These are phyloP conservation scores for Fomitiporia mediterranea DNA, from an alignment of 1,284 basidiomycete species.

Conservation along the genomic window DNA sequence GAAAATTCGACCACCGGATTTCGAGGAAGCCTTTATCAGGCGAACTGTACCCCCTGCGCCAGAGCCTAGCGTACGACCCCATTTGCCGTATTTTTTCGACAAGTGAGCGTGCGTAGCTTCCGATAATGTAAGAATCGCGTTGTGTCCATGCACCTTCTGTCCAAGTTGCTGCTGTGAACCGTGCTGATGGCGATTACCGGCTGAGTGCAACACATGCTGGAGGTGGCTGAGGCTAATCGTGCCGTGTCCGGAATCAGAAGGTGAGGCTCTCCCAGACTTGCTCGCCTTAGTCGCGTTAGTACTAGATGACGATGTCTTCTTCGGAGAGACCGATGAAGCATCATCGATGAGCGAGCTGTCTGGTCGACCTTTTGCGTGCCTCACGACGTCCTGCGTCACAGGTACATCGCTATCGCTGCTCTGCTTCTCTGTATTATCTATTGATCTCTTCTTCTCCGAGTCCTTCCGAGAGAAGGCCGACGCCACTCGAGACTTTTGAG, in stretches of 20 bases:
- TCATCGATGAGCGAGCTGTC: slow-evolving; percentile 46
- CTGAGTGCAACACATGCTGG: slow-evolving; percentile 10
- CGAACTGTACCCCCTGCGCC: slow-evolving; percentile 98
- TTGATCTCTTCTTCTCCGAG: slow-evolving; percentile 8
- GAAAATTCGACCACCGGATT: slow-evolving; percentile 80
- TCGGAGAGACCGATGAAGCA: slow-evolving; percentile 56
- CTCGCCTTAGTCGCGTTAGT: slow-evolving; percentile 48
- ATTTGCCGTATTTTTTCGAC: slow-evolving; percentile 98
- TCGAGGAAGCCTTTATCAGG: slow-evolving; percentile 83
- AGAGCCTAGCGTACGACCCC: slow-evolving; percentile 92
- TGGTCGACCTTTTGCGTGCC: slow-evolving; percentile 19
- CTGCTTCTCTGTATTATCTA: slow-evolving; percentile 4
- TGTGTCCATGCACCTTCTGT: slow-evolving; percentile 24
- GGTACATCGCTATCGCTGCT: slow-evolving; percentile 2
- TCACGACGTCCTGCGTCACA: slow-evolving; percentile 15
- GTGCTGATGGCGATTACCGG: slow-evolving; percentile 4
- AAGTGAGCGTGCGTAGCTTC: slow-evolving; percentile 89
- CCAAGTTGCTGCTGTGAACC: neutral
- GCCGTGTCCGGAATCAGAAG: slow-evolving; percentile 14
- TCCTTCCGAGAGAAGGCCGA: slow-evolving; percentile 17
- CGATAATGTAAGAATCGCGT: slow-evolving; percentile 52
- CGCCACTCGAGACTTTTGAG: slow-evolving; percentile 4
- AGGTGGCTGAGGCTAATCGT: slow-evolving; percentile 15
- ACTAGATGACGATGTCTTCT: slow-evolving; percentile 79
- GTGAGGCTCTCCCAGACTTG: slow-evolving; percentile 10